Conservation (phyloP, 306 rosid species). For the Malus fusca region DNA sequence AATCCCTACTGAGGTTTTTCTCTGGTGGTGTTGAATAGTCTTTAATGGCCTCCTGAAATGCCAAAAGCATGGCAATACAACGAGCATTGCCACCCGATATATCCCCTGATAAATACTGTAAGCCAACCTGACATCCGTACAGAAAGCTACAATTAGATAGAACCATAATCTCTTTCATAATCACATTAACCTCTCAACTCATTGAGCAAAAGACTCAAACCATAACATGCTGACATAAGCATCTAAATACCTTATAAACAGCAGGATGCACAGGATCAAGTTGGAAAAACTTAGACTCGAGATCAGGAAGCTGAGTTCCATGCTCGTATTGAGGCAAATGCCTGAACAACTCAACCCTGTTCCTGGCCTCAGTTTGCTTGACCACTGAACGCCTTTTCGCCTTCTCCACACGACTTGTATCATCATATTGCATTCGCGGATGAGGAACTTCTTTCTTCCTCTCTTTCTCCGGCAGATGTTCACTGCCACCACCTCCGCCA, state of each 20-base stretch:
- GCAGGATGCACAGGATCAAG: constrained; percentile 70
- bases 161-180: background rate
- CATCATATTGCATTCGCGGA: constrained; percentile 83
- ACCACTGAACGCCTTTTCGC: constrained; percentile 66
- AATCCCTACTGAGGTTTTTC: constrained; percentile 58
- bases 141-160: background rate
- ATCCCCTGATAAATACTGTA: constrained; percentile 61
- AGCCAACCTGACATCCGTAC: constrained; percentile 60
- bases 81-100: constrained; percentile 81
- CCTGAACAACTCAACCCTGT: constrained; percentile 78
- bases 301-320: constrained; percentile 67
- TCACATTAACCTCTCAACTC: background rate
- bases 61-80: constrained; percentile 79
- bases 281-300: constrained; percentile 66
- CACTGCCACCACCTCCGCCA: constrained; percentile 21
- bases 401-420: constrained; percentile 57
- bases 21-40: constrained; percentile 69
- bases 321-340: constrained; percentile 90
- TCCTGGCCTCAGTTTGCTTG: constrained; percentile 73
- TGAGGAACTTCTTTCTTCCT: constrained; percentile 80
- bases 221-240: background rate
- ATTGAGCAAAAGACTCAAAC: background rate
- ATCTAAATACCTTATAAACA: constrained; percentile 58
- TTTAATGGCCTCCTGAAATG: constrained; percentile 66
- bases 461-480: constrained; percentile 55